Evolutionary conservation across 352 stramenopile species (phyloP), one percentile per base, ranked within the genome.

Genomic region (Phytophthora podocarpi): DNA sequence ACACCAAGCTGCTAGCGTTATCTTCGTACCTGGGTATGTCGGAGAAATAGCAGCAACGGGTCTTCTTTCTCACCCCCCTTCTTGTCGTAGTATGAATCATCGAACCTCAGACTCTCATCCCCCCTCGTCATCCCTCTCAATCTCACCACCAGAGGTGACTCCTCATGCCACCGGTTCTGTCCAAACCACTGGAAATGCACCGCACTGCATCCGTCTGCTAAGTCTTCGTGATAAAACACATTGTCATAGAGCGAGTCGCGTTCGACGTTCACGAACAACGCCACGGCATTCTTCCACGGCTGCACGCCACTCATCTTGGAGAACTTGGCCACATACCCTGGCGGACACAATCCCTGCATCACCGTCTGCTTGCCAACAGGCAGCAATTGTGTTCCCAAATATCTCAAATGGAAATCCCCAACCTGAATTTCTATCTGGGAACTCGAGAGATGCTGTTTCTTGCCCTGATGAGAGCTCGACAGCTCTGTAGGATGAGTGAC

Each of bases 131-230:
- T 55, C 0, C 36, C 28, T 12, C 63, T 30, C 16, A 90, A 49
- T 8, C 74, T 67, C 42, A 43, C 37, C 27, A 85, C 72, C 30
- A 65, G 43, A 0, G 65, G 66, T 5, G 71, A 69, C 4, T 70
- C 61, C 1, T 67, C 32, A 16, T 72, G 50, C 46, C 71, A 72
- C 0, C 65, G 54, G 9, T 49, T 60, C 48, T 77, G 73, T 7
- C 67, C 77, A 30, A 85, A 86, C 81, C 81, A 89, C 26, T 74
- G 66, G 54, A 91, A 87, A 63, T 82, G 64, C 13, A 91, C 77
- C 1, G 41, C 46, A 18, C 10, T 37, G 0, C 23, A 13, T 35
- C 28, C 58, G 11, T 60, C 58, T 5, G 40, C 35, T 3, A 31
- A 31, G 27, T 48, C 41, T n/a, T 67, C 57, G 4, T 86, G 55